phyloP scores from a whole-genome alignment of 345 rosid genomes.

The Luvunga scandens region DNA sequence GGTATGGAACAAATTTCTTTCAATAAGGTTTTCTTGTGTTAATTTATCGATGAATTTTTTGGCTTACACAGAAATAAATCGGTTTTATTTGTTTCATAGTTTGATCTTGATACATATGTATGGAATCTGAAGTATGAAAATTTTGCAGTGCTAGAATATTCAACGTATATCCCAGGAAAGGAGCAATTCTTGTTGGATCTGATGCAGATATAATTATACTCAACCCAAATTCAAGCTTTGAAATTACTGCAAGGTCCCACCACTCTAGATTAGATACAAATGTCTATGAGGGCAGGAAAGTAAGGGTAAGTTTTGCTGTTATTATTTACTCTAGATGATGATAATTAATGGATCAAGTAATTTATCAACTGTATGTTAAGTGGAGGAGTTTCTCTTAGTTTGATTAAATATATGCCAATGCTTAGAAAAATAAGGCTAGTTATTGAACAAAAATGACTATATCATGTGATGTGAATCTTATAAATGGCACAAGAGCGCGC shows the following conservation, averaged over 20 bases:
- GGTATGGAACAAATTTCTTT: constrained; percentile 40
- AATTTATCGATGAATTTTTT: not conserved
- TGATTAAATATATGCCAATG: not conserved
- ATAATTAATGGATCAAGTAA: not conserved
- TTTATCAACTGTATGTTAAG: not conserved
- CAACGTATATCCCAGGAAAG: constrained; percentile 90
- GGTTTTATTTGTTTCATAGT: not conserved
- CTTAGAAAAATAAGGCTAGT: not conserved
- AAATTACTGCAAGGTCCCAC: constrained; percentile 68
- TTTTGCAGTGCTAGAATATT: constrained; percentile 82
- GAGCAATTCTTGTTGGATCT: constrained; percentile 89
- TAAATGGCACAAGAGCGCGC: not conserved
- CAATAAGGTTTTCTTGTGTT: not conserved
- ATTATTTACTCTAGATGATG: not conserved
- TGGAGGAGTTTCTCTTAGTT: not conserved
- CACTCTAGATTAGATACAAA: constrained; percentile 89
- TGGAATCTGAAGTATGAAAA: not conserved
- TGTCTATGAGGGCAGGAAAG: constrained; percentile 74
- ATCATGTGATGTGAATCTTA: not conserved
- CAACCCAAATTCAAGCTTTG: constrained; percentile 81
- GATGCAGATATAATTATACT: constrained; percentile 94
- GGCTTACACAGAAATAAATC: not conserved
- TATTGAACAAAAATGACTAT: not conserved
- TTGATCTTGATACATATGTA: not conserved
- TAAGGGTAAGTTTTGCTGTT: constrained; percentile 52